These are phyloP conservation scores for Adansonia rubrostipa DNA, from an alignment of 441 rosid species.

Conservation along the genomic window DNA sequence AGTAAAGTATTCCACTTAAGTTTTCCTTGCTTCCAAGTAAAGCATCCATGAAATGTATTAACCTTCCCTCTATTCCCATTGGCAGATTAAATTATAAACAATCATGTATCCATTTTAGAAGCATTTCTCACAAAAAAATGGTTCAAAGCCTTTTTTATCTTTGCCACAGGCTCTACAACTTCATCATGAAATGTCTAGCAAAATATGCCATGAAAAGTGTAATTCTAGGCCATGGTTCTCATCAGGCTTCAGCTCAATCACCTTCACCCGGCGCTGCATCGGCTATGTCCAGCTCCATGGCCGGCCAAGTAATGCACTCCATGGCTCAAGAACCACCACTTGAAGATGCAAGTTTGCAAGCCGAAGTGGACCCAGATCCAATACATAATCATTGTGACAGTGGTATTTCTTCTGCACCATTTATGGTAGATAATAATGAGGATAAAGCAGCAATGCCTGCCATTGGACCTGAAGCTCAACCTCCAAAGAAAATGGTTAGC, in stretches of 20 bases:
- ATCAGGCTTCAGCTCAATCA: neutral
- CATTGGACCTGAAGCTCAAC: constrained; percentile 25
- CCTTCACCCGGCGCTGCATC: neutral
- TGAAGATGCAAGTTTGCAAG: constrained; percentile 23
- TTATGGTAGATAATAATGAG: constrained; percentile 14
- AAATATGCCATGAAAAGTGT: constrained; percentile 41
- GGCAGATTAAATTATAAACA: constrained; percentile 5
- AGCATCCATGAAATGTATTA: constrained; percentile 23
- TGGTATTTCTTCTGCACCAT: neutral
- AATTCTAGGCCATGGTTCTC: constrained; percentile 34
- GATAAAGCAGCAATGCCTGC: constrained; percentile 29
- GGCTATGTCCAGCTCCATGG: neutral
- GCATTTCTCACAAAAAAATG: constrained; percentile 32
- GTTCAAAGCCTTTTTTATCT: constrained; percentile 39
- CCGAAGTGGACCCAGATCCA: constrained; percentile 3
- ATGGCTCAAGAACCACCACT: neutral
- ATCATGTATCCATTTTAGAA: neutral
- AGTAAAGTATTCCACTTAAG: constrained; percentile 31
- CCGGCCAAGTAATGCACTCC: neutral
- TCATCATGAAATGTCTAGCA: constrained; percentile 37
- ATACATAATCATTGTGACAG: neutral
- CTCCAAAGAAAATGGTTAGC: constrained; percentile 60
- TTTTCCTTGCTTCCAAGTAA: constrained; percentile 37
- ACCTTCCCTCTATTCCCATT: neutral
- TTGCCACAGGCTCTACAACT: constrained; percentile 48